Percentiles rank a stretch among this genome's conserved stretches.
Evolutionary conservation across 1,139 yeast species (phyloP).

Genomic region (Geotrichum australiense): DNA sequence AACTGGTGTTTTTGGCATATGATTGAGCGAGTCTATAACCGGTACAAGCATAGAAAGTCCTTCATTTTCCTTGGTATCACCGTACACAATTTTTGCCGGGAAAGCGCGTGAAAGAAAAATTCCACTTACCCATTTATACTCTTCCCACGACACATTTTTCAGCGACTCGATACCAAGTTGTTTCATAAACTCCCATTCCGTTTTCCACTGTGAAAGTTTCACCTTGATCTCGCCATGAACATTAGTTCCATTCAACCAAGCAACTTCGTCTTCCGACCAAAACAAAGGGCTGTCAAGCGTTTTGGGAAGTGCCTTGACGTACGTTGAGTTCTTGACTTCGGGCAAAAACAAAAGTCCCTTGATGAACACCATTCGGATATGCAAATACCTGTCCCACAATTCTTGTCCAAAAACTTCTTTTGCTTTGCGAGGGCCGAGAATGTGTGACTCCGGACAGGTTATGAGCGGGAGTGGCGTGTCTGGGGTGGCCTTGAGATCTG

Average conservation of each 20-base stretch:
- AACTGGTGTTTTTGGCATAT: conserved; percentile 54
- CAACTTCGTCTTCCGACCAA: conserved; percentile 37
- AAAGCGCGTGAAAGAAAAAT: conserved; percentile 74
- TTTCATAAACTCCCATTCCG: conserved; percentile 26
- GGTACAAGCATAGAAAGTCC: conserved; percentile 71
- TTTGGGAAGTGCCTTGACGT: conserved; percentile 14
- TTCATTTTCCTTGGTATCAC: conserved; percentile 30
- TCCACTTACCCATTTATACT: conserved; percentile 67
- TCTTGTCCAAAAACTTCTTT: conserved; percentile 18
- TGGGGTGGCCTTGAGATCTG: conserved; percentile 16
- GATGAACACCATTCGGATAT: conserved; percentile 20
- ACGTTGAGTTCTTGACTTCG: not conserved
- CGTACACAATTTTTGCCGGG: conserved; percentile 47
- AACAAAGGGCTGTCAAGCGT: conserved; percentile 13
- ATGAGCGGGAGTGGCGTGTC: conserved; percentile 21
- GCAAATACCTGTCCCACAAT: conserved; percentile 1
- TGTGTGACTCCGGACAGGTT: conserved; percentile 24
- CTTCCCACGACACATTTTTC: conserved; percentile 24
- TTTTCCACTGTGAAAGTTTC: conserved; percentile 28
- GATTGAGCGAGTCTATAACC: conserved; percentile 71
- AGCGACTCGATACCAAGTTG: conserved; percentile 9
- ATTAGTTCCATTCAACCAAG: conserved; percentile 58
- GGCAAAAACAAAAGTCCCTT: conserved; percentile 22
- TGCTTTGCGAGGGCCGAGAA: conserved; percentile 28
- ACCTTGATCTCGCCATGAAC: conserved; percentile 33